A percentile compares a stretch with the other conserved stretches of the same genome.
phyloP scores from a whole-genome alignment of 257 asterid species.

The Plectranthus barbatus region DNA sequence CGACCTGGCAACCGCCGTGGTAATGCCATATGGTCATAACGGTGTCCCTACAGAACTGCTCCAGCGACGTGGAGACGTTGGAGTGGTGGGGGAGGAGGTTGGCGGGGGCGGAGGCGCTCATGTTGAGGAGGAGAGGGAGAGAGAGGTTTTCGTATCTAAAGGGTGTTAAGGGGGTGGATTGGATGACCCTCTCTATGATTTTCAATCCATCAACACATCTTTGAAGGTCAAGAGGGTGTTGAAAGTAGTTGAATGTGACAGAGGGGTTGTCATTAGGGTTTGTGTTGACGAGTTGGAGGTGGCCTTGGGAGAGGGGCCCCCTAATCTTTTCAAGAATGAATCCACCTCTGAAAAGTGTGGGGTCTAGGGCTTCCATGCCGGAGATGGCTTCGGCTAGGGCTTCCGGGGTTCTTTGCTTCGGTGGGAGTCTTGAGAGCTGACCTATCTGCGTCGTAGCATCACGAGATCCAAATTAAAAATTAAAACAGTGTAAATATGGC shows the following conservation, averaged over 20 bases:
- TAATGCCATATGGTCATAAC: slow-evolving; percentile 96
- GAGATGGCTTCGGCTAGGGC: slow-evolving; percentile 52
- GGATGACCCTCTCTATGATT: slow-evolving; percentile 50
- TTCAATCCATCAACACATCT: slow-evolving; percentile 61
- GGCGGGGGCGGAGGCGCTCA: slow-evolving; percentile 55
- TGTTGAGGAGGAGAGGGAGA: slow-evolving; percentile 46
- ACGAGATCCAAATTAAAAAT: no score
- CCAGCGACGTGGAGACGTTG: slow-evolving; percentile 53
- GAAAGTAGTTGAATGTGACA: slow-evolving; percentile 75
- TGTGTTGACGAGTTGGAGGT: slow-evolving; percentile 35
- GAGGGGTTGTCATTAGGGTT: slow-evolving; percentile 62
- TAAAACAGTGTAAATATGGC: no score
- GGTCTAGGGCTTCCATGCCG: slow-evolving; percentile 41
- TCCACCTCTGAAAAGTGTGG: slow-evolving; percentile 53
- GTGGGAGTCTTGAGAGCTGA: slow-evolving; percentile 73
- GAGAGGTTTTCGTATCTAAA: slow-evolving; percentile 43
- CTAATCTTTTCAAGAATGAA: slow-evolving; percentile 65
- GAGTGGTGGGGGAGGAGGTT: slow-evolving; percentile 60
- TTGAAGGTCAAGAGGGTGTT: slow-evolving; percentile 44
- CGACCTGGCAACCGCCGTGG: slow-evolving; percentile 80
- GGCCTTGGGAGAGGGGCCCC: slow-evolving; percentile 72
- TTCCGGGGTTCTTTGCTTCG: slow-evolving; percentile 69
- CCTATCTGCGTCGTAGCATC: slow-evolving; percentile 85
- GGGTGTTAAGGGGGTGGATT: slow-evolving; percentile 45
- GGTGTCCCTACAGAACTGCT: slow-evolving; percentile 76